Conservation (phyloP, 345 rosid species). For the Geranium brycei region DNA sequence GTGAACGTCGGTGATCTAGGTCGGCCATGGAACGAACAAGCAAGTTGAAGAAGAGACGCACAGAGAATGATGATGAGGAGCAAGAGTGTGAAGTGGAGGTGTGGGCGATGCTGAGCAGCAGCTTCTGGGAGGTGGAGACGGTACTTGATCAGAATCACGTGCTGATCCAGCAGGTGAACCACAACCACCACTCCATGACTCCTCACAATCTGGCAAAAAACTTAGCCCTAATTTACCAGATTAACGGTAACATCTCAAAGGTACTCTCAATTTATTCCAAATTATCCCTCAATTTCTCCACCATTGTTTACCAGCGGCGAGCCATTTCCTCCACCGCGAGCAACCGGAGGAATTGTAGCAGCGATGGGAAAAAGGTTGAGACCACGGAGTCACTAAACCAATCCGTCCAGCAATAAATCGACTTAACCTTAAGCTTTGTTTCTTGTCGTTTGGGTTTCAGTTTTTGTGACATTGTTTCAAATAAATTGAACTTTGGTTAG, state of each 20-base stretch:
- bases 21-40: too few species aligned
- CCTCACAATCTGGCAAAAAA: constrained; percentile 20
- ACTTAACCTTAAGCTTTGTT: too few species aligned
- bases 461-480: too few species aligned
- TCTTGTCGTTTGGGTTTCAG: too few species aligned
- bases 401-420: too few species aligned
- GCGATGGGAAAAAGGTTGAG: constrained; percentile 4
- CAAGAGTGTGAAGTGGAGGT: constrained; percentile 25
- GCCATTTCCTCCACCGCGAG: background rate
- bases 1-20: too few species aligned
- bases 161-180: constrained; percentile 25
- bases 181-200: constrained; percentile 23
- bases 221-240: constrained; percentile 19
- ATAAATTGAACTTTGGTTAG: too few species aligned
- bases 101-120: constrained; percentile 23
- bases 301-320: constrained; percentile 15
- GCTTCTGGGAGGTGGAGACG: constrained; percentile 22
- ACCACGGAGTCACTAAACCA: background rate
- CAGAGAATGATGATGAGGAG: too few species aligned
- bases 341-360: background rate
- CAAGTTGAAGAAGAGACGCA: too few species aligned
- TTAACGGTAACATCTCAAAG: constrained; percentile 26
- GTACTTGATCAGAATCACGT: constrained; percentile 22
- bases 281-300: constrained; percentile 18
- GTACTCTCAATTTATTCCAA: constrained; percentile 24